Percentiles rank a stretch among this genome's conserved stretches.
These are phyloP conservation scores for Puccinellia tenuiflora DNA, from an alignment of 176 grass and related monocot species.

Conservation along the genomic window DNA sequence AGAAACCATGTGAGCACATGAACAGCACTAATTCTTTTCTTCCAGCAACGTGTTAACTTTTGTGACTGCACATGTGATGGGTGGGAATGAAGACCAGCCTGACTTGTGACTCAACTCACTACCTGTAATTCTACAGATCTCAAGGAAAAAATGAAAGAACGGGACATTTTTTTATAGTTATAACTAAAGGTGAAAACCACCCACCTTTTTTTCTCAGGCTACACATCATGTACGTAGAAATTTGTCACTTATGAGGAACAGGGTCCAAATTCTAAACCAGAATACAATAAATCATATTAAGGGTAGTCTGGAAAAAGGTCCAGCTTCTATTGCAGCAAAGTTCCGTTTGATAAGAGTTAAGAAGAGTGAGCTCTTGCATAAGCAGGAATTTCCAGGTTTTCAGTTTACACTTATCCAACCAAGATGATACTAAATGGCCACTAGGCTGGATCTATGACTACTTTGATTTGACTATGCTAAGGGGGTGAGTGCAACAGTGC, in stretches of 20 bases:
- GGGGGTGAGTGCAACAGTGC: constrained; percentile 29
- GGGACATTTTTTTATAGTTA: background rate
- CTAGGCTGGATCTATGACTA: constrained; percentile 37
- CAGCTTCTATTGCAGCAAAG: background rate
- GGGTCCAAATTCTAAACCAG: constrained; percentile 1
- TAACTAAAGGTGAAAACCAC: background rate
- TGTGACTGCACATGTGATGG: constrained; percentile 41
- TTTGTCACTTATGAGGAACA: background rate
- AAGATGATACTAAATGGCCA: background rate
- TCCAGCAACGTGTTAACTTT: constrained; percentile 27
- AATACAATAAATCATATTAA: background rate
- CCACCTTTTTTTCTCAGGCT: background rate
- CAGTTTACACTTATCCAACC: background rate
- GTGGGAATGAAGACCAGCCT: constrained; percentile 28
- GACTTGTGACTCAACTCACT: constrained; percentile 5
- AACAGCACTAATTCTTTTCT: constrained; percentile 37
- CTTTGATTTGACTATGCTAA: constrained; percentile 50
- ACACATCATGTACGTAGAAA: constrained; percentile 3
- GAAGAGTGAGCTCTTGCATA: constrained; percentile 1
- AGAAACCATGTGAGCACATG: constrained; percentile 64
- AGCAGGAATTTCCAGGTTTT: constrained; percentile 7
- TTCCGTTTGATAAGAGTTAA: constrained; percentile 8
- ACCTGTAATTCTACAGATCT: constrained; percentile 30
- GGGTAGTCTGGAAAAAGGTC: background rate
- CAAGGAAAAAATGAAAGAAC: background rate